phyloP scores from a whole-genome alignment of 2,329 filamentous ascomycete species.

The Beauveria bassiana region DNA sequence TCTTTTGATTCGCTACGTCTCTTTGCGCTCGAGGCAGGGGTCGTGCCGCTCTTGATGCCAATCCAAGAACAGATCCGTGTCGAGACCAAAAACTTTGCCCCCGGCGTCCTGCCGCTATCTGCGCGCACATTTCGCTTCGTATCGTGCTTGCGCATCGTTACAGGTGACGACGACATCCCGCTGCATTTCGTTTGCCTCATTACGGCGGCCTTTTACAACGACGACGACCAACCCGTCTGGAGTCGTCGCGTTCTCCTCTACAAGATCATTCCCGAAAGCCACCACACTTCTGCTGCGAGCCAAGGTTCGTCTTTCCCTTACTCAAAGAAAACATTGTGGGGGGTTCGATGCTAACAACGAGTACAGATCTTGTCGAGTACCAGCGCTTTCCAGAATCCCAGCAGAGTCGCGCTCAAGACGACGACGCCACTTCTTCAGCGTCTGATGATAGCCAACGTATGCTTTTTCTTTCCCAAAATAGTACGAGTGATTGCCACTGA shows the following conservation, averaged over 20 bases:
- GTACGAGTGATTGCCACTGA: not conserved
- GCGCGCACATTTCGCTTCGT: slow-evolving; percentile 19
- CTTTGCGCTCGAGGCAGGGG: not conserved
- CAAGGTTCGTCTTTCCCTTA: slow-evolving; percentile 4
- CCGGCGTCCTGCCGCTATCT: slow-evolving; percentile 31
- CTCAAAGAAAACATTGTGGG: not conserved
- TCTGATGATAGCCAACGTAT: not conserved
- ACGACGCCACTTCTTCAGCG: not conserved
- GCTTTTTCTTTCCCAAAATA: not conserved
- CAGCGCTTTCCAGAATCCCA: not conserved
- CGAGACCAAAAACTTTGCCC: slow-evolving; percentile 19
- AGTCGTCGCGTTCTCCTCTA: slow-evolving; percentile 36
- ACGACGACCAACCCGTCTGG: slow-evolving; percentile 33
- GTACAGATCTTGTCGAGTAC: not conserved
- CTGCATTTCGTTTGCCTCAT: slow-evolving; percentile 33
- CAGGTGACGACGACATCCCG: not conserved
- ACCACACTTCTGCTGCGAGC: slow-evolving; percentile 17
- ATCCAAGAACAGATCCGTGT: slow-evolving; percentile 11
- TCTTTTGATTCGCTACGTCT: not conserved
- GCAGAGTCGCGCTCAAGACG: not conserved
- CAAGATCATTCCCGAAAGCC: slow-evolving; percentile 19
- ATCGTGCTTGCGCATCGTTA: not conserved
- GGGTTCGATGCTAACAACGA: not conserved
- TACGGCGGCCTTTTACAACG: slow-evolving; percentile 40
- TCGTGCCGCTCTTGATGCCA: slow-evolving; percentile 17